Conservation (phyloP, 352 stramenopile genomes). For the Pythium vanterpoolii region DNA sequence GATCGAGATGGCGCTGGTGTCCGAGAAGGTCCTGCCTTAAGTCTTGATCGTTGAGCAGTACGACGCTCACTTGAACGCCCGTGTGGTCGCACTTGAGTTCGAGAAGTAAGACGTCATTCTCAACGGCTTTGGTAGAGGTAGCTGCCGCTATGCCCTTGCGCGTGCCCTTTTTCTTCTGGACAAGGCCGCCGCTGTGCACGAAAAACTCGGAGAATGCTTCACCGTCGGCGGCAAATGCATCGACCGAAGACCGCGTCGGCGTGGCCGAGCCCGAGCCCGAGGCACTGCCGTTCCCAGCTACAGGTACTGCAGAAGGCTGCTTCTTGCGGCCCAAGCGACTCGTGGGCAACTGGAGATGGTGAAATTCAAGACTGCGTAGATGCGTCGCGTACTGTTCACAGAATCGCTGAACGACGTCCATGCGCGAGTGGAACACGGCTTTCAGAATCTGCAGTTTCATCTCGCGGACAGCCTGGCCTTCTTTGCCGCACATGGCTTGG, state of each 20-base stretch:
- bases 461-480: constrained; percentile 50
- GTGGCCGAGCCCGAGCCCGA: constrained; percentile 5
- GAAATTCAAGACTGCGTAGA: constrained; percentile 64
- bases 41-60: constrained; percentile 60
- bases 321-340: constrained; percentile 17
- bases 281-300: background rate
- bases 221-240: constrained; percentile 28
- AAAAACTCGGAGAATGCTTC: constrained; percentile 75
- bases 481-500: constrained; percentile 56
- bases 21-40: constrained; percentile 58
- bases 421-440: constrained; percentile 60
- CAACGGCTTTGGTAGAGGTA: constrained; percentile 11
- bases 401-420: constrained; percentile 72
- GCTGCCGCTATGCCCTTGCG: background rate
- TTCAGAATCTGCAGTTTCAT: constrained; percentile 76
- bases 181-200: constrained; percentile 29
- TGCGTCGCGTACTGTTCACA: constrained; percentile 65
- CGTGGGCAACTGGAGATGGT: constrained; percentile 43
- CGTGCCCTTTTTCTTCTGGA: constrained; percentile 24
- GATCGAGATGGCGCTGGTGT: constrained; percentile 43
- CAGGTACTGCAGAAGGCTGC: background rate
- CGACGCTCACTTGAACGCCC: constrained; percentile 56
- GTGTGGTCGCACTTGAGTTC: constrained; percentile 75
- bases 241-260: constrained; percentile 25
- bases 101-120: constrained; percentile 45